Percentiles rank a stretch among this genome's conserved stretches.
These are phyloP conservation scores for Penicillium expansum DNA, from an alignment of 2,329 filamentous ascomycete species.

Conservation along the genomic window DNA sequence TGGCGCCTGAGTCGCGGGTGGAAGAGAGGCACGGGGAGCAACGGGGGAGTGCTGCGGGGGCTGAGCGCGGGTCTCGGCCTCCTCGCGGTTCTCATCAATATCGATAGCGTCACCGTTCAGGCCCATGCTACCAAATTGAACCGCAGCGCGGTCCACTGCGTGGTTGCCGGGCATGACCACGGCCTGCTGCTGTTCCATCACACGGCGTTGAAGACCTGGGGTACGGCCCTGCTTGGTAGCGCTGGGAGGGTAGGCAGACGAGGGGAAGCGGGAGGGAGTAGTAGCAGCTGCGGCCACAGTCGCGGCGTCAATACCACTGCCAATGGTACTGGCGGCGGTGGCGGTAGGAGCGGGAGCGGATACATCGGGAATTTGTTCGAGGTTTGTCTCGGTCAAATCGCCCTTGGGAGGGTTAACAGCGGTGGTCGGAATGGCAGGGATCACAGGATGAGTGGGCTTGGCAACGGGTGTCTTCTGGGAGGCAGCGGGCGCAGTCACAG, in stretches of 20 bases:
- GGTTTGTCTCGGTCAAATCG: conserved; percentile 84
- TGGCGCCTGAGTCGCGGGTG: conserved; percentile 56
- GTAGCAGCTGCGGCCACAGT: conserved; percentile 52
- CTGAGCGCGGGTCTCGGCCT: conserved; percentile 89
- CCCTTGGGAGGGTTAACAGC: conserved; percentile 68
- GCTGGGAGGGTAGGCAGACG: conserved; percentile 74
- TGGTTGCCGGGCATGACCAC: conserved; percentile 98
- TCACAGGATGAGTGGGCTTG: conserved; percentile 33
- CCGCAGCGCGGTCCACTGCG: conserved; percentile 85
- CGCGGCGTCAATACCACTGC: conserved; percentile 78
- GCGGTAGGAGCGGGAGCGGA: conserved; percentile 74
- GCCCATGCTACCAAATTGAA: conserved; percentile 95
- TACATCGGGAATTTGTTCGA: conserved; percentile 82
- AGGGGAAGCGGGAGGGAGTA: conserved; percentile 55
- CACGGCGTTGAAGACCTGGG: conserved; percentile 77
- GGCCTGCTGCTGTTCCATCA: conserved; percentile 93
- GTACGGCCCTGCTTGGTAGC: conserved; percentile 73
- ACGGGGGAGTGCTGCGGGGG: conserved; percentile 91
- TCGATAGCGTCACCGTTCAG: conserved; percentile 71
- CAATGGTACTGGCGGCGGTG: conserved; percentile 83
- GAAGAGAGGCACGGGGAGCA: conserved; percentile 79
- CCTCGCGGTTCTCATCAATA: conserved; percentile 90
- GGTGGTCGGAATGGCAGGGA: conserved; percentile 40
- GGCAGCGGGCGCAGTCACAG: conserved; percentile 35
- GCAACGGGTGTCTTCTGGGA: conserved; percentile 36